These are phyloP conservation scores for Boechera stricta DNA, from an alignment of 345 rosid genomes.

Conservation along the genomic window DNA sequence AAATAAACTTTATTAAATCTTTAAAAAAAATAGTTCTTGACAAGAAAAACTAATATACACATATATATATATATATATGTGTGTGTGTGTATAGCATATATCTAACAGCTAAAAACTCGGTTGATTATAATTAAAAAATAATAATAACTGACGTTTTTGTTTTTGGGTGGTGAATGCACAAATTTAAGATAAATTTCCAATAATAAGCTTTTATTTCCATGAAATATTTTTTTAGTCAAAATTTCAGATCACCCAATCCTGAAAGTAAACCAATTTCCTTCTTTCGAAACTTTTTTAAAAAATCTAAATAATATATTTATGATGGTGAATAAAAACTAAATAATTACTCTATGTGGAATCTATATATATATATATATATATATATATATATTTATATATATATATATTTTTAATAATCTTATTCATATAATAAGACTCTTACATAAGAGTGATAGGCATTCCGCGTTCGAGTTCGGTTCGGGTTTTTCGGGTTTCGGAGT, in stretches of 20 bases:
- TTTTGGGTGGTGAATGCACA: background rate
- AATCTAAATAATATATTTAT: background rate
- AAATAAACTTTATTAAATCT: no score
- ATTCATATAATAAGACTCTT: no score
- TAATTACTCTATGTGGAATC: background rate
- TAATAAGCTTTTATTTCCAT: background rate
- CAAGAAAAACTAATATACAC: no score
- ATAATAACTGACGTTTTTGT: no score
- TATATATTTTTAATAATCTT: no score
- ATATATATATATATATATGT: no score
- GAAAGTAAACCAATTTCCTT: background rate
- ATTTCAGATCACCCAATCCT: constrained; percentile 32
- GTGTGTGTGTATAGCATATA: no score
- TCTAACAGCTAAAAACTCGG: background rate
- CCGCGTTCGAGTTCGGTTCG: no score
- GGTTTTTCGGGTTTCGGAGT: no score
- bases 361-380: no score
- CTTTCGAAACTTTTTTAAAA: background rate
- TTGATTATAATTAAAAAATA: background rate
- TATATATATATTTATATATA: no score
- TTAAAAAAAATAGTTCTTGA: no score
- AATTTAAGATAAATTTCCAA: background rate
- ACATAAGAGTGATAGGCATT: background rate
- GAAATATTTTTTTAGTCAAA: background rate
- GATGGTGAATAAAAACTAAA: background rate